Evolutionary conservation across 768 basidiomycete genomes (phyloP).

Genomic region (Mrakia blollopis): DNA sequence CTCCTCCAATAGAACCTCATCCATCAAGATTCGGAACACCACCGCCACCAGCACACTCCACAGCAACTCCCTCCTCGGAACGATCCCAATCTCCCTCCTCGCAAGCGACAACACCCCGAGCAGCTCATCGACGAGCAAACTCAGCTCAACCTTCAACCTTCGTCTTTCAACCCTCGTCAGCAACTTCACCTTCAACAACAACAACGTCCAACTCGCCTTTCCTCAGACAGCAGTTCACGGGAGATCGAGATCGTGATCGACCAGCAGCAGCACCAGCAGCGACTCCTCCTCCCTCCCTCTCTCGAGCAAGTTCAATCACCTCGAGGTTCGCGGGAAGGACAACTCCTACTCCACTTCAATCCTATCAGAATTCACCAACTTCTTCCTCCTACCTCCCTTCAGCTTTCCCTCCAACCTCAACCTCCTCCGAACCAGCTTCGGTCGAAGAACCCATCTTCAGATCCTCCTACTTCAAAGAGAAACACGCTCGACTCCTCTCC

Average conservation of each 20-base stretch:
- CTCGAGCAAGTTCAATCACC: slow-evolving; percentile 28
- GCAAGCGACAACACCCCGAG: not conserved
- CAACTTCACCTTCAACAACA: not conserved
- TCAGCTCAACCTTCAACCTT: slow-evolving; percentile 27
- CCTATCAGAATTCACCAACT: not conserved
- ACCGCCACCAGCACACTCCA: not conserved
- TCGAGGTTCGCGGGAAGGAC: slow-evolving; percentile 22
- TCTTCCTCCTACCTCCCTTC: not conserved
- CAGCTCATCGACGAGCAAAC: slow-evolving; percentile 20
- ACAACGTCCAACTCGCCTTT: slow-evolving; percentile 7
- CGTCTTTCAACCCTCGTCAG: slow-evolving; percentile 21
- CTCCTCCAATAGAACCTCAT: slow-evolving; percentile 13
- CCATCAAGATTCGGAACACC: not conserved
- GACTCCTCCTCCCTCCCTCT: slow-evolving; percentile 9
- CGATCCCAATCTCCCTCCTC: slow-evolving; percentile 4
- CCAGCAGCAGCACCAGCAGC: not conserved
- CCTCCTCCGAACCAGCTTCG: not conserved
- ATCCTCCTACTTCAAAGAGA: slow-evolving; percentile 23
- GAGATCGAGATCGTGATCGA: not conserved
- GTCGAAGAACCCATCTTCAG: slow-evolving; percentile 20
- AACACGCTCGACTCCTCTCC: slow-evolving; percentile 14
- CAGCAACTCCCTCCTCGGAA: not conserved
- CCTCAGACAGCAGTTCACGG: slow-evolving; percentile 1
- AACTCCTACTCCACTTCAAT: not conserved
- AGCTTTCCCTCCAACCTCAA: not conserved